Conservation (phyloP, 768 basidiomycete genomes). For the Boletus huronensis region DNA sequence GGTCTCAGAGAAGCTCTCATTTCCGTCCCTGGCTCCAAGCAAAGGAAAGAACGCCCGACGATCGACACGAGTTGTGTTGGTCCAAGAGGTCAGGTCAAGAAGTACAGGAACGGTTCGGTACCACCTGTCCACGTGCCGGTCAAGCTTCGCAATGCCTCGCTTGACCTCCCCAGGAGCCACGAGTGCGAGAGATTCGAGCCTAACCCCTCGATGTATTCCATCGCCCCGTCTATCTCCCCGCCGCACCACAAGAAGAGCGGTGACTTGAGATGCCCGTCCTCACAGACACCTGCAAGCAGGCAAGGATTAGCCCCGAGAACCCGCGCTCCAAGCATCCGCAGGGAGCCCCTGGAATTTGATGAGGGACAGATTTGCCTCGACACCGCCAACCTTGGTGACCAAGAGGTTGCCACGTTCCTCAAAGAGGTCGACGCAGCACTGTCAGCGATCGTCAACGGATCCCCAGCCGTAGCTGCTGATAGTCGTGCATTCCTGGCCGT, state of each 20-base stretch:
- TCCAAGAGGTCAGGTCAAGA: slow-evolving; percentile 29
- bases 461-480: slow-evolving; percentile 29
- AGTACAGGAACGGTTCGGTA: slow-evolving; percentile 32
- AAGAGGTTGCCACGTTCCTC: slow-evolving; percentile 31
- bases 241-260: slow-evolving; percentile 20
- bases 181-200: slow-evolving; percentile 27
- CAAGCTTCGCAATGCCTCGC: slow-evolving; percentile 30
- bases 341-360: slow-evolving; percentile 29
- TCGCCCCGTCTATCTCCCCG: slow-evolving; percentile 29
- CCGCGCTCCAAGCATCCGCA: slow-evolving; percentile 28
- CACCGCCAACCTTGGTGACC: slow-evolving; percentile 29
- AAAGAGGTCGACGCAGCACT: slow-evolving; percentile 31
- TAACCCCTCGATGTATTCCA: slow-evolving; percentile 30
- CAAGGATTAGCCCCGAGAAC: slow-evolving; percentile 21
- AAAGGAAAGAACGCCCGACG: slow-evolving; percentile 30
- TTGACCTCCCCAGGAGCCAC: slow-evolving; percentile 26
- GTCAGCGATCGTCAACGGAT: slow-evolving; percentile 23
- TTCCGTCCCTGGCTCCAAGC: slow-evolving; percentile 19
- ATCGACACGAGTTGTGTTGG: slow-evolving; percentile 33
- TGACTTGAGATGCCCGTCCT: slow-evolving; percentile 21
- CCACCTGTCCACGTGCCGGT: slow-evolving; percentile 29
- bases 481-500: slow-evolving; percentile 31
- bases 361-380: slow-evolving; percentile 32
- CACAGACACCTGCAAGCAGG: slow-evolving; percentile 26
- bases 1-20: slow-evolving; percentile 5